A percentile compares a stretch with the other conserved stretches of the same genome.
These are phyloP conservation scores for Neolentinus lepideus DNA, from an alignment of 1,284 basidiomycete genomes.

Conservation along the genomic window DNA sequence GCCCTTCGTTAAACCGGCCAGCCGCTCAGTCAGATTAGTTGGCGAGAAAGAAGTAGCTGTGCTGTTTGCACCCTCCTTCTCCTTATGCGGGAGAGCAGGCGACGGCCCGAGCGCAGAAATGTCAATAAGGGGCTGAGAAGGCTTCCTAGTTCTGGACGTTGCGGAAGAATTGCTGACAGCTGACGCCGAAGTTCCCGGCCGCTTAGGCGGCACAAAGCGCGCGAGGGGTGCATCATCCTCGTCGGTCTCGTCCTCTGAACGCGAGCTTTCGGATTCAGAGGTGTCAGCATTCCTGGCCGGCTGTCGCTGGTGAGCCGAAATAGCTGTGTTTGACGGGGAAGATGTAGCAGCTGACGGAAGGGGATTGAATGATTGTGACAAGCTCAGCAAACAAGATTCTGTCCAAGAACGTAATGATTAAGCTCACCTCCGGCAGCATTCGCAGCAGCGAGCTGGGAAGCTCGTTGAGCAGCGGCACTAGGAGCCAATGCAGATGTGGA, in stretches of 20 bases:
- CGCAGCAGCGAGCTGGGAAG: conserved; percentile 20
- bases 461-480: conserved; percentile 27
- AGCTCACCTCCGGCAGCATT: conserved; percentile 5
- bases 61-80: conserved; percentile 10
- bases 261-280: conserved; percentile 6
- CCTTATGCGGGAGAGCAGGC: conserved; percentile 4
- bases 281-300: conserved; percentile 6
- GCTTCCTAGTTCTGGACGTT: conserved; percentile 24
- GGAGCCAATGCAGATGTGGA: conserved; percentile 36
- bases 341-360: background rate
- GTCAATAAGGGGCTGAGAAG: conserved; percentile 38
- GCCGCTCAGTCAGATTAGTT: conserved; percentile 11
- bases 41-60: background rate
- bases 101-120: conserved; percentile 15
- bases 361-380: background rate
- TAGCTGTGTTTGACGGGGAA: background rate
- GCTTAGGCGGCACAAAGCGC: conserved; percentile 28
- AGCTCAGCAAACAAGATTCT: background rate
- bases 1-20: conserved; percentile 12
- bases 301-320: conserved; percentile 1
- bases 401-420: background rate
- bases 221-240: conserved; percentile 36
- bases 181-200: conserved; percentile 30
- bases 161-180: conserved; percentile 22
- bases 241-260: background rate